Evolutionary conservation across 805 yeast species (phyloP), one percentile per base, ranked within the genome.

Genomic region (Yarrowia deformans): DNA sequence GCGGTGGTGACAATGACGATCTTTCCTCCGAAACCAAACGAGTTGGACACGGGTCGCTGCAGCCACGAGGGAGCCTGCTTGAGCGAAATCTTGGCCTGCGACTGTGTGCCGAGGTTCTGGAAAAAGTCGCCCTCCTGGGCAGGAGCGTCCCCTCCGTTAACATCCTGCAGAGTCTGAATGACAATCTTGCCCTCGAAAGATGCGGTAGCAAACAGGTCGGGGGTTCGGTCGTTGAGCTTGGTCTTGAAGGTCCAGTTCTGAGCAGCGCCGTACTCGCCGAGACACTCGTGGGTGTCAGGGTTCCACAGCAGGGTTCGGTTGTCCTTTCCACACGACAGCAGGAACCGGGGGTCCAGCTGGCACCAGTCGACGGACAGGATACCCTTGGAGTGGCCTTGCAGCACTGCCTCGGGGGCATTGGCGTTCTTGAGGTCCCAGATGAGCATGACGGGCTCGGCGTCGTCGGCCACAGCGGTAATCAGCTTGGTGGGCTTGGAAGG

Each of bases 351-450:
- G 78, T 95, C 99, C 73, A 87, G 89, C 56, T 82, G 78, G 79
- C 97, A 92, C 99, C 99, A 95, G 77, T 95, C 98, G 69, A 95
- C 80, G 9, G 97, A 90, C 67, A 94, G 79, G 19, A 95, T 88
- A 46, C 98, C 99, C 79, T 90, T 90, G 61, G 87, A 84, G 78
- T 94, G 98, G 69, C 98, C 97, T 37, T 77, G 80, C 74, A 93
- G 79, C 43, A 90, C 81, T 70, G 80, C 81, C 76, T 91, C 93
- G 9, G 99, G 99, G n/a, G 90, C 91, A 75, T 90, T 89, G 37
- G 97, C 88, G 77, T 95, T 94, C 79, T 98, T 87, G 76, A 95
- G 84, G 81, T 95, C 98, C 99, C 99, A 95, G 16, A 94, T 83
- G 72, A 92, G 80, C 68, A 95, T 87, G 40, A 90, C 84, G 13